These are phyloP conservation scores for Boletus reticulatus DNA, from an alignment of 768 basidiomycete genomes.

Conservation along the genomic window DNA sequence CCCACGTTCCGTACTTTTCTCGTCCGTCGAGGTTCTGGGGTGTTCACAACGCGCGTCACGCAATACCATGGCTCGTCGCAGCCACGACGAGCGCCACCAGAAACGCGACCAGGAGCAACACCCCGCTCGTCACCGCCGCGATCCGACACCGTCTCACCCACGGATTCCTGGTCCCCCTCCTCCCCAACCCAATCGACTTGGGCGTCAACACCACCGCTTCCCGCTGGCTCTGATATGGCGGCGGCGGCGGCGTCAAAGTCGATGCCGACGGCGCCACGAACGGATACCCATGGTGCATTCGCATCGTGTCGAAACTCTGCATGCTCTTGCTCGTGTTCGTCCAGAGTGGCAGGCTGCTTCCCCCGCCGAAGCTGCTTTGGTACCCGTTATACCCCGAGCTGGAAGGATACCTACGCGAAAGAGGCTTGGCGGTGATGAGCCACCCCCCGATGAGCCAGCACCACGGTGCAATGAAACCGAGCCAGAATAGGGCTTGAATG, in stretches of 20 bases:
- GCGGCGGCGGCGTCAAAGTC: conserved; percentile 30
- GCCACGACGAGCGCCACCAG: conserved; percentile 48
- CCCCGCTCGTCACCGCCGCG: conserved; percentile 60
- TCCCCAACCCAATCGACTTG: conserved; percentile 11
- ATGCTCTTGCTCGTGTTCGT: conserved; percentile 41
- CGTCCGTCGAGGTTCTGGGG: no score
- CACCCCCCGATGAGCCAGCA: conserved; percentile 79
- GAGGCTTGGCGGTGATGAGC: conserved; percentile 40
- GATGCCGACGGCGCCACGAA: conserved; percentile 52
- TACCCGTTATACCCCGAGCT: conserved; percentile 8
- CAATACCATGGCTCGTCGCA: not conserved
- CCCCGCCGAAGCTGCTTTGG: conserved; percentile 36
- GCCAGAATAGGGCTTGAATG: conserved; percentile 66
- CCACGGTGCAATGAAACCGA: conserved; percentile 70
- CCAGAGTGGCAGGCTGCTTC: conserved; percentile 33
- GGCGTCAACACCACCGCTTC: conserved; percentile 15
- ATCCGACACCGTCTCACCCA: conserved; percentile 50
- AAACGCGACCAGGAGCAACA: conserved; percentile 46
- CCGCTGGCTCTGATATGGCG: conserved; percentile 22
- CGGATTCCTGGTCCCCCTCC: conserved; percentile 26
- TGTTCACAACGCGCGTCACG: no score
- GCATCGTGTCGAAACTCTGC: conserved; percentile 44
- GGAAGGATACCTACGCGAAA: conserved; percentile 12
- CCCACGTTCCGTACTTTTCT: not conserved
- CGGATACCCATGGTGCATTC: conserved; percentile 51